Base-by-base conservation (phyloP, 106 monocot genomes). In the Dendrobium officinale region DNA sequence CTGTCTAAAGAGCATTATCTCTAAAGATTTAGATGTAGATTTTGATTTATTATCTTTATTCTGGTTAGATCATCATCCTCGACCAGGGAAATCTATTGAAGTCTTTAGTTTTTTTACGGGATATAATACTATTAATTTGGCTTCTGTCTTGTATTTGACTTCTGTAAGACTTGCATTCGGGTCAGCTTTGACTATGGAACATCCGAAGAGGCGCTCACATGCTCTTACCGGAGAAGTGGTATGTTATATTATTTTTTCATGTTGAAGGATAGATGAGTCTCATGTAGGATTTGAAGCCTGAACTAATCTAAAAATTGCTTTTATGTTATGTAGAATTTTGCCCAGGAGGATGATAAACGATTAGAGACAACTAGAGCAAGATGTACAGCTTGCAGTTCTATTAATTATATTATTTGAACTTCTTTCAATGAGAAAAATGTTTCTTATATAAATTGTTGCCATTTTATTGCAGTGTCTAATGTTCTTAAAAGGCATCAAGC, bases 401-500 rank as follows among this genome's bases (percentile, higher is more conserved):
- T 77, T 67, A 33, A 47, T 59, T 78, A 5, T 77, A 13, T 37
- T 77, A 68, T 31, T 40, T 72, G 19, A 9, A 48, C 77, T 40
- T 44, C 26, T 7, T 22, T 59, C 24, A 9, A 3, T 45, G 56
- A 29, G 70, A 44, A 17, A 73, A 20, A 86, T 84, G 33, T 31
- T 70, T 70, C 33, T 70, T 70, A 58, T 13, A 3, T 55, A 29
- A 42, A 31, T 61, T 8, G 19, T 77, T 82, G 56, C 68, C 80
- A 33, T 80, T 55, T 75, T 27, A 33, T 89, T 86, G 79, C 87
- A 96, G 93, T 96, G 80, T 75, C 87, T 27, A 87, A 84, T 87
- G 86, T 96, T 70, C 88, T 93, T 31, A 93, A 89, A 84, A 89
- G 93, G 80, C 93, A 96, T 75, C 93, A 93, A 74, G 89, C 88